Base-by-base conservation (phyloP, 73 alveolate species). In the Paramecium primaurelia region DNA sequence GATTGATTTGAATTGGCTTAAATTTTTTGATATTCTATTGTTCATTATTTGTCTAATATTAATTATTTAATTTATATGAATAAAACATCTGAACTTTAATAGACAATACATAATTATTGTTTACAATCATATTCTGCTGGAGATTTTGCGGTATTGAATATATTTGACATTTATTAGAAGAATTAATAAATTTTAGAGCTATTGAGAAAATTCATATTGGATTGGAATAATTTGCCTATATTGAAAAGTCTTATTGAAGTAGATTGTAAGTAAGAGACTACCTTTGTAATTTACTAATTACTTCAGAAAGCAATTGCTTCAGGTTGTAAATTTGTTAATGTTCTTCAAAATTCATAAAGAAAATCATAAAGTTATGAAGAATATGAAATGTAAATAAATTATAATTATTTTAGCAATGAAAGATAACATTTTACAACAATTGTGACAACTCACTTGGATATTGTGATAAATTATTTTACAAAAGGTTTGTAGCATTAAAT, bases 21-120 rank as follows among this genome's bases (percentile, higher is more conserved):
- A 12, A 25, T 68, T 68, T 64, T 34, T 68, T 68, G 84, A 32
- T 68, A 68, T 68, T 68, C 47, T 32, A 12, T 68, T 68, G n/a
- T 34, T 32, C 40, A 25, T 68, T 68, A 14, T 32, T 20, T 32
- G 47, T 68, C 25, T 68, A 12, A 68, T 68, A 68, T 22, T 68
- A 68, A 68, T 68, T 32, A 68, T 68, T 32, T 32, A 68, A 25
- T 68, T 22, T 26, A 68, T 32, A 68, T 54, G 69, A 73, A 37
- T 34, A 36, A 11, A 8, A 73, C 87, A 37, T 37, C 54, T 5
- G 60, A 22, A 34, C 59, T 73, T 25, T 73, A 73, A 40, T 73
- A 73, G n/a, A 37, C 87, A 20, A 73, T 73, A 9, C 87, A 73
- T 11, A 73, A 73, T 37, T 73, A 73, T 73, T 73, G 87, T 7